These are phyloP conservation scores for Fusarium sp. DNA, from an alignment of 2,329 filamentous ascomycete genomes.

Conservation along the genomic window DNA sequence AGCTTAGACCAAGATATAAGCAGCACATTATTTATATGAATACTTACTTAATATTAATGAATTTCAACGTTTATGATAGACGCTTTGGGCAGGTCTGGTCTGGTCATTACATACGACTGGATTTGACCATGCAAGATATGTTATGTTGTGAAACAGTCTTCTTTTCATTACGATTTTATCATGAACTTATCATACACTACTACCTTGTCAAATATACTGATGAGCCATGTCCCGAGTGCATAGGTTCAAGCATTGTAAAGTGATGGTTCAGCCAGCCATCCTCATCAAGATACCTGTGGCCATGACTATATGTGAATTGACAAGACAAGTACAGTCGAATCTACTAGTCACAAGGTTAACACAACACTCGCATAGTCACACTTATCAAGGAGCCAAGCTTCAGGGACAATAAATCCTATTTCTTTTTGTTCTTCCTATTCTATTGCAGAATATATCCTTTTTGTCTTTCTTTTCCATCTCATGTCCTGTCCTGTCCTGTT, in stretches of 20 bases:
- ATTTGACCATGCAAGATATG: no score
- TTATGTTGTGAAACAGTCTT: no score
- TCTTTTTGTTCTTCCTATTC: constrained; percentile 37
- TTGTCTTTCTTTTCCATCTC: constrained; percentile 37
- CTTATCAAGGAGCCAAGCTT: background rate
- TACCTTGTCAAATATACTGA: no score
- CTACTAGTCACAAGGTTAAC: background rate
- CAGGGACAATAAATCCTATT: constrained; percentile 32
- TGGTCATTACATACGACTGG: constrained; percentile 1
- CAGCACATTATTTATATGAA: constrained; percentile 5
- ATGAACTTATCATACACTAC: background rate
- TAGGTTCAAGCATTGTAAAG: background rate
- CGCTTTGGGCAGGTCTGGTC: background rate
- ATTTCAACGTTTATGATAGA: constrained; percentile 10
- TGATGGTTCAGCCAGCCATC: background rate
- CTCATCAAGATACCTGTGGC: background rate
- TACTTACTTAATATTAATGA: constrained; percentile 20
- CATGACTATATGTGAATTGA: background rate
- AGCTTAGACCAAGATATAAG: constrained; percentile 13
- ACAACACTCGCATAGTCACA: background rate
- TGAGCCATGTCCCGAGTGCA: background rate
- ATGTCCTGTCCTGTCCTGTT: constrained; percentile 12
- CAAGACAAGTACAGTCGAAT: background rate
- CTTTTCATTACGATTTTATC: background rate
- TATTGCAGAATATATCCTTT: constrained; percentile 36